Evolutionary conservation across 306 rosid genomes (phyloP).

Genomic region (Cucurbita argyrosperma): DNA sequence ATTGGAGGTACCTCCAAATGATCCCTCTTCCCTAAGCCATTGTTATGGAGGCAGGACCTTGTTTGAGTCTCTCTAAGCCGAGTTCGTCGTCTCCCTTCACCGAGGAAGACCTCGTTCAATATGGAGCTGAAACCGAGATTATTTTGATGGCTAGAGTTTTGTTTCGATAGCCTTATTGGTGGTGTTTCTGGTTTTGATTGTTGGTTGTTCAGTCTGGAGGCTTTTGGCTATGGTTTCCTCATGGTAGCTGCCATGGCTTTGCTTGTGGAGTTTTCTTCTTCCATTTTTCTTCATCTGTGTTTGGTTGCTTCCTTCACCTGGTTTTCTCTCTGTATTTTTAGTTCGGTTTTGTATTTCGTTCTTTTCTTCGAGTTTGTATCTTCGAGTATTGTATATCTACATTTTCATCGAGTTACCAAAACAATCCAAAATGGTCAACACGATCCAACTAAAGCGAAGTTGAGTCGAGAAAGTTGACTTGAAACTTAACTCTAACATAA

Average conservation of each 20-base stretch:
- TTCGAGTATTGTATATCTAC: no score
- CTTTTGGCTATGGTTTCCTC: not conserved
- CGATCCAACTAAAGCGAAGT: no score
- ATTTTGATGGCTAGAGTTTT: not conserved
- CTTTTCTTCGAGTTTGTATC: no score
- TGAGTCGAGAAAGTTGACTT: no score
- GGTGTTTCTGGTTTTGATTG: not conserved
- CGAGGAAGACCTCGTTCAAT: not conserved
- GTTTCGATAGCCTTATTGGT: not conserved
- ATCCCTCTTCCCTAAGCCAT: not conserved
- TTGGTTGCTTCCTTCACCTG: not conserved
- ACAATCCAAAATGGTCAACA: no score
- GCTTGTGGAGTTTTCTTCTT: not conserved
- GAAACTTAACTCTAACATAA: no score
- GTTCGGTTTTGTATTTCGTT: no score
- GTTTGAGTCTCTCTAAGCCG: not conserved
- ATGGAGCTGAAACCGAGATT: not conserved
- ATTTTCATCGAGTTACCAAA: no score
- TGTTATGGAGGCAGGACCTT: not conserved
- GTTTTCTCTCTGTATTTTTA: no score
- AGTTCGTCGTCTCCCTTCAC: not conserved
- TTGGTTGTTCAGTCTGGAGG: not conserved
- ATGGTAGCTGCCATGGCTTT: not conserved
- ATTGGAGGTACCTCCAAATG: not conserved
- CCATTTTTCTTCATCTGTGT: not conserved